Base-by-base conservation (phyloP, 2,329 filamentous ascomycete genomes). In the Aspergillus candidus region DNA sequence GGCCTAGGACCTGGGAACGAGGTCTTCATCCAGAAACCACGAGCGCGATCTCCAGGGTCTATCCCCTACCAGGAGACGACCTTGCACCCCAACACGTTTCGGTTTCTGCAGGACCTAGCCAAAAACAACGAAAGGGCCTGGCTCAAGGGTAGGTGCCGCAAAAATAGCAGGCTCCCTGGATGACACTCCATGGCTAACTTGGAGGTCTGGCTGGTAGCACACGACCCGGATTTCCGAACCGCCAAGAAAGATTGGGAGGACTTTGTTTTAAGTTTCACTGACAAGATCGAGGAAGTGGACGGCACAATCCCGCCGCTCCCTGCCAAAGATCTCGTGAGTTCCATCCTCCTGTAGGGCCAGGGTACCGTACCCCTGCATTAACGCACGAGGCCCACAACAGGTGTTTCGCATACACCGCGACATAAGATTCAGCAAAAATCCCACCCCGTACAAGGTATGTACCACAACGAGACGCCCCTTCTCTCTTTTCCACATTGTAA, bases 351-450 rank as follows among this genome's bases (percentile, higher is more conserved):
- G 27, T 3, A 37, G 35, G 12, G 22, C 31, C 41, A 31, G 11
- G 45, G 38, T 29, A 34, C 17, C 46, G 38, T 29, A 34, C 31
- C 46, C 31, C 14, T 41, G 32, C 31, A 48, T 48, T 54, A 44
- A 54, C 41, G 41, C 34, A 13, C 30, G 5, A 32, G 34, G 35
- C 34, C 38, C 45, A 36, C 22, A 32, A 27, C 50, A 81, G 77
- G 73, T 88, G 38, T 94, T 91, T 63, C 83, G 89, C 48, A 93
- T 95, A 47, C 88, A 94, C 66, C 77, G 89, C 55, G 89, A 95
- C 57, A 77, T 93, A 35, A 80, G 89, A 43, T 95, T 94, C 68
- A 86, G 78, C 58, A 85, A 87, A 54, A 83, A 94, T 58, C 85
- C 79, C 14, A 93, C 88, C 2, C 89, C 90, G 0, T 95, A 94